These are phyloP conservation scores for Scutellaria baicalensis DNA, from an alignment of 257 asterid genomes.

Conservation along the genomic window DNA sequence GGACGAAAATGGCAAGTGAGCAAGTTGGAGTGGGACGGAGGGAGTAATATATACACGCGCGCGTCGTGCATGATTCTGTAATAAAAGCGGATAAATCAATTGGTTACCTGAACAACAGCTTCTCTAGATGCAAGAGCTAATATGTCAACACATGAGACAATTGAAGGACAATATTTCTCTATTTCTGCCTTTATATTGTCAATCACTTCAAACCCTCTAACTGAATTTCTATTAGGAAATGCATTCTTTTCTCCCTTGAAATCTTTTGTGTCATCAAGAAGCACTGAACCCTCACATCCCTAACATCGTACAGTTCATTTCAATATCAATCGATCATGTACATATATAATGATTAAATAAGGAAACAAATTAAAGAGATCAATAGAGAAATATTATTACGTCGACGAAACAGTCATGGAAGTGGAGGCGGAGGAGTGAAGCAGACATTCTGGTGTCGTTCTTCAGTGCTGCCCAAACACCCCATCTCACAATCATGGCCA, in stretches of 20 bases:
- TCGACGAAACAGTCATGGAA: slow-evolving; percentile 76
- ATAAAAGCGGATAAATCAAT: neutral
- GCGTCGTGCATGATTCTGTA: too few relatives aligned
- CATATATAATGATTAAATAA: too few relatives aligned
- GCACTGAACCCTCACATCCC: slow-evolving; percentile 85
- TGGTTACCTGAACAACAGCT: slow-evolving; percentile 44
- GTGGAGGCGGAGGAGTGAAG: slow-evolving; percentile 65
- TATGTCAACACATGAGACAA: slow-evolving; percentile 33
- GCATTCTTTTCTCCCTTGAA: slow-evolving; percentile 72
- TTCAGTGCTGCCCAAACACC: slow-evolving; percentile 56
- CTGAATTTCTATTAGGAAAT: slow-evolving; percentile 56
- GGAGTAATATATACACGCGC: too few relatives aligned
- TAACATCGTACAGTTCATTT: too few relatives aligned
- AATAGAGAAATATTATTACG: slow-evolving; percentile 14
- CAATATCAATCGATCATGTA: too few relatives aligned
- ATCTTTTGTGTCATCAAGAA: slow-evolving; percentile 54
- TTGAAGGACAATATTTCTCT: slow-evolving; percentile 55
- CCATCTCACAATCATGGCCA: slow-evolving; percentile 34
- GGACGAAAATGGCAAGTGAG: too few relatives aligned
- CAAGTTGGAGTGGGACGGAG: too few relatives aligned
- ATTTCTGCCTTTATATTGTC: slow-evolving; percentile 56
- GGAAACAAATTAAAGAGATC: neutral
- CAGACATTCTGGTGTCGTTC: slow-evolving; percentile 58
- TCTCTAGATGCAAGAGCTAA: slow-evolving; percentile 59
- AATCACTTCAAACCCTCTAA: slow-evolving; percentile 56